Evolutionary conservation across 2,329 filamentous ascomycete genomes (phyloP).

Genomic region (Botrytis sinoallii): DNA sequence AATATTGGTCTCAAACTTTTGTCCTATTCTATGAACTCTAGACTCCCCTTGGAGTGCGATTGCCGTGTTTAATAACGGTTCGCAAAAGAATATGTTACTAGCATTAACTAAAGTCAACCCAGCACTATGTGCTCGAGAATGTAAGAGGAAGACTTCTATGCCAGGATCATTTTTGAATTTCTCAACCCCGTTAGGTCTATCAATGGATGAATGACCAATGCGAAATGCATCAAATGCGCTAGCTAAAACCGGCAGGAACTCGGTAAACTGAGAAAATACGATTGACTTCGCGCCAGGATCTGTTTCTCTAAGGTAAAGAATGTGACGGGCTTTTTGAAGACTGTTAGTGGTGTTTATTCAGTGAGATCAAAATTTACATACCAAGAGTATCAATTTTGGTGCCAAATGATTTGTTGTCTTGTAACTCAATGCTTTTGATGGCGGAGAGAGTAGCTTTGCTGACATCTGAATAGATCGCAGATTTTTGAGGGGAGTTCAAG

Average conservation of each 20-base stretch:
- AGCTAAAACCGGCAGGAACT: conserved; percentile 73
- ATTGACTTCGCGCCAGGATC: conserved; percentile 88
- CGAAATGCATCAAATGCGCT: conserved; percentile 67
- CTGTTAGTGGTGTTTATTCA: background rate
- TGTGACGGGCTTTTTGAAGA: conserved; percentile 56
- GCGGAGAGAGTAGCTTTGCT: conserved; percentile 67
- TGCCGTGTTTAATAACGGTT: conserved; percentile 89
- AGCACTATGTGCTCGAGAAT: conserved; percentile 83
- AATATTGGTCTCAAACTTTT: conserved; percentile 81
- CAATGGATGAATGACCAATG: conserved; percentile 72
- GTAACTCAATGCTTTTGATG: conserved; percentile 78
- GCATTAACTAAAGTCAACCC: conserved; percentile 91
- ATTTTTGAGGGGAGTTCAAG: conserved; percentile 33
- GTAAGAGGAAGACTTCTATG: conserved; percentile 81
- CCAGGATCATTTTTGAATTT: conserved; percentile 72
- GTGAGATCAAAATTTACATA: background rate
- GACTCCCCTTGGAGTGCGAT: conserved; percentile 94
- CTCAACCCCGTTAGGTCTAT: conserved; percentile 64
- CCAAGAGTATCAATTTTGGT: conserved; percentile 81
- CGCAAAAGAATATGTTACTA: conserved; percentile 90
- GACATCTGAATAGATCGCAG: conserved; percentile 73
- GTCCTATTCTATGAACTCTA: conserved; percentile 90
- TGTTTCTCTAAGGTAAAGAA: conserved; percentile 79
- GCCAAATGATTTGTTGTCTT: conserved; percentile 66
- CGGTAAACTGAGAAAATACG: conserved; percentile 87